Evolutionary conservation across 371 early-diverging fungal genomes (phyloP).

Genomic region (Lichtheimia ornata): DNA sequence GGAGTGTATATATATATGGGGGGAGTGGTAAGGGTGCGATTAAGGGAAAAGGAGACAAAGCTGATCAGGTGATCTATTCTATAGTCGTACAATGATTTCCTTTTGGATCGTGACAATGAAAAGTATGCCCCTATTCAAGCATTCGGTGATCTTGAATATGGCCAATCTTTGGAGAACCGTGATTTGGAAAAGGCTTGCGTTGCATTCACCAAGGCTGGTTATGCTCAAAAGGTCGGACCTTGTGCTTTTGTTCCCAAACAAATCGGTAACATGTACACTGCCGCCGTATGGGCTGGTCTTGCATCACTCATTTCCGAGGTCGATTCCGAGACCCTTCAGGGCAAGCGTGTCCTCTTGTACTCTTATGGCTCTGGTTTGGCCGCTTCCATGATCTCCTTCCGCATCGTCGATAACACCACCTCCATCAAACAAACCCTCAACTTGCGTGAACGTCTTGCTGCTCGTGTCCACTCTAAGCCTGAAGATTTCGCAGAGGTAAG

Average conservation of each 20-base stretch:
- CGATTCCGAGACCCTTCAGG: constrained; percentile 64
- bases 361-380: constrained; percentile 98
- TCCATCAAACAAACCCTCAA: constrained; percentile 65
- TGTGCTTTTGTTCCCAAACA: constrained; percentile 83
- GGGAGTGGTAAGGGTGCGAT: background rate
- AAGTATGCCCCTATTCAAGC: constrained; percentile 63
- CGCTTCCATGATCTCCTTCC: constrained; percentile 92
- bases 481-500: constrained; percentile 66
- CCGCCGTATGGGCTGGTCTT: constrained; percentile 90
- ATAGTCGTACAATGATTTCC: constrained; percentile 83
- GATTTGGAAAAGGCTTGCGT: constrained; percentile 91
- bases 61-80: background rate
- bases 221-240: constrained; percentile 79
- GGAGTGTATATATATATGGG: background rate
- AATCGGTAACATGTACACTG: constrained; percentile 97
- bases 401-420: constrained; percentile 67
- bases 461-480: constrained; percentile 78
- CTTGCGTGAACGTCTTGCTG: constrained; percentile 71
- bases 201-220: constrained; percentile 70
- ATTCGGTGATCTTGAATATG: constrained; percentile 58
- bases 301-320: constrained; percentile 81
- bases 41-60: no score
- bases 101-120: constrained; percentile 72
- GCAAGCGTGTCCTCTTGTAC: constrained; percentile 89
- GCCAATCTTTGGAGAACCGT: constrained; percentile 82